A percentile compares a stretch with the other conserved stretches of the same genome.
Evolutionary conservation across 2,329 filamentous ascomycete genomes (phyloP).

Genomic region (Penicillium sp.): DNA sequence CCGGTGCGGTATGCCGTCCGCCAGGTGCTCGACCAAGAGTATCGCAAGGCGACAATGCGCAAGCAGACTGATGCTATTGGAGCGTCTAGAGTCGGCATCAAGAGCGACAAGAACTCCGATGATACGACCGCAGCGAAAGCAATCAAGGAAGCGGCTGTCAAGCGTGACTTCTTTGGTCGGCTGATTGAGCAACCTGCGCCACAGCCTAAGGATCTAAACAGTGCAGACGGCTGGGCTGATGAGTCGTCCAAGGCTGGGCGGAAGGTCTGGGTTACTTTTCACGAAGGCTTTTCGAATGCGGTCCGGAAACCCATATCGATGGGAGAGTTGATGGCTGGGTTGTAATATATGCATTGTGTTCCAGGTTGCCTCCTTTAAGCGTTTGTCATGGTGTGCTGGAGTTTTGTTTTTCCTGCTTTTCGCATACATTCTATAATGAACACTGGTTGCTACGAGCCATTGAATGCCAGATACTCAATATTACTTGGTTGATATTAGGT

Average conservation of each 20-base stretch:
- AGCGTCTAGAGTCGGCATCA: slow-evolving; percentile 25
- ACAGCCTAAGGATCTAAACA: slow-evolving; percentile 30
- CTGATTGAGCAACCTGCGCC: slow-evolving; percentile 48
- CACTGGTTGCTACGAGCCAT: not conserved
- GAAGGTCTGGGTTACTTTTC: slow-evolving; percentile 76
- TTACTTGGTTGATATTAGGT: not conserved
- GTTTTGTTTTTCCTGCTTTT: not conserved
- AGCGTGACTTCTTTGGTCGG: slow-evolving; percentile 79
- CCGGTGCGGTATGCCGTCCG: slow-evolving; percentile 86
- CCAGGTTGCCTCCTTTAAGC: slow-evolving; percentile 1
- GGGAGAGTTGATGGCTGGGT: slow-evolving; percentile 59
- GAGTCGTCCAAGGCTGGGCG: slow-evolving; percentile 39
- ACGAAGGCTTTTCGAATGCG: slow-evolving; percentile 86
- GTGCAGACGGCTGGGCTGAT: slow-evolving; percentile 21
- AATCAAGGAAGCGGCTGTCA: slow-evolving; percentile 40
- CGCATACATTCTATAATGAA: not conserved
- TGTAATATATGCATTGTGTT: slow-evolving; percentile 19
- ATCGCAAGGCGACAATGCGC: slow-evolving; percentile 60
- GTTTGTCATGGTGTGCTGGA: not conserved
- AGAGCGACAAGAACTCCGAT: slow-evolving; percentile 13
- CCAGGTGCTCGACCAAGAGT: slow-evolving; percentile 86
- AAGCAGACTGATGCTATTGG: slow-evolving; percentile 54
- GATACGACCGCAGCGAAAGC: slow-evolving; percentile 22
- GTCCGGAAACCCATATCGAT: slow-evolving; percentile 79
- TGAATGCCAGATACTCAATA: not conserved